phyloP scores from a whole-genome alignment of 257 asterid species.

The Verbena officinalis region DNA sequence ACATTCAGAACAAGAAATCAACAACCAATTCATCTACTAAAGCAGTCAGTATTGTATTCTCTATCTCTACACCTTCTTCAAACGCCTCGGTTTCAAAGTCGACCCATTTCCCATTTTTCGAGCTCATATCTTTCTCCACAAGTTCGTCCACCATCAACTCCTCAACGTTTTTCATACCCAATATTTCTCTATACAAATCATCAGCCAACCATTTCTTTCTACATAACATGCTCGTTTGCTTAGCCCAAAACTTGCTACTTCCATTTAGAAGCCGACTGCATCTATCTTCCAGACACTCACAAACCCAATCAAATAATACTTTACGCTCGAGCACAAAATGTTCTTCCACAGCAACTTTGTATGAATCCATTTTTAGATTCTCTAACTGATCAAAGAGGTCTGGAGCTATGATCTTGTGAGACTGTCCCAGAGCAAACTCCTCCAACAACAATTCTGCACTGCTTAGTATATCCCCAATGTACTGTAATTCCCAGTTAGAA shows the following conservation, averaged over 20 bases:
- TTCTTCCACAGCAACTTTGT: constrained; percentile 46
- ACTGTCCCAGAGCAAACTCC: constrained; percentile 66
- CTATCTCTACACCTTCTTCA: constrained; percentile 89
- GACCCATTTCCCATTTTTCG: constrained; percentile 78
- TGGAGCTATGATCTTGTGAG: constrained; percentile 56
- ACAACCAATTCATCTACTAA: constrained; percentile 75
- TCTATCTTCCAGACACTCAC: constrained; percentile 61
- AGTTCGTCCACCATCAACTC: constrained; percentile 89
- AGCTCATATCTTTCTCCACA: constrained; percentile 92
- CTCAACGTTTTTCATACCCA: constrained; percentile 62
- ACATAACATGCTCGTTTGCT: constrained; percentile 42
- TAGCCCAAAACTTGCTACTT: constrained; percentile 59
- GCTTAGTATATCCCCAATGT: constrained; percentile 51
- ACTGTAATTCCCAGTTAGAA: constrained; percentile 66
- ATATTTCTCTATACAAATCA: constrained; percentile 78
- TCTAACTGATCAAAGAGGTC: constrained; percentile 63
- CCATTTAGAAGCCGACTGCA: constrained; percentile 45
- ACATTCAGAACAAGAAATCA: constrained; percentile 50
- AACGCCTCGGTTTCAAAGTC: constrained; percentile 72
- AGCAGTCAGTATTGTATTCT: constrained; percentile 58
- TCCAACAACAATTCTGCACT: constrained; percentile 48
- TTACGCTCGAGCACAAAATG: constrained; percentile 52
- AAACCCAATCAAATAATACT: constrained; percentile 67
- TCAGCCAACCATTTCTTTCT: constrained; percentile 65
- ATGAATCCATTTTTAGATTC: constrained; percentile 41